Percentiles rank a stretch among this genome's conserved stretches.
These are phyloP conservation scores for Naegleria gruberi DNA, from an alignment of 208 protist species.

Conservation along the genomic window DNA sequence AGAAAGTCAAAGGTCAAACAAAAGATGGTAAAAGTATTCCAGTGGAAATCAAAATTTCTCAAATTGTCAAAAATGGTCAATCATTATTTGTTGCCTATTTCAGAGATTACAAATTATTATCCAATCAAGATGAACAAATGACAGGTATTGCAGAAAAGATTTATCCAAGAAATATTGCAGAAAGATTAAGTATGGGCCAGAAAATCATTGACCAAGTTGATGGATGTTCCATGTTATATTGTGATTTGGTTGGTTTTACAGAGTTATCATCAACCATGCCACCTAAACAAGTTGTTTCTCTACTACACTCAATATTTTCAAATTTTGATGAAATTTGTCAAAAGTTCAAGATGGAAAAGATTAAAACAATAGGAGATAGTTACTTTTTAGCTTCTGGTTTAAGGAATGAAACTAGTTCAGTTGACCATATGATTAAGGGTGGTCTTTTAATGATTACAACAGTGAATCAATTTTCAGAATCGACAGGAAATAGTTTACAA, in stretches of 20 bases:
- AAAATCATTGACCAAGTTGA: background rate
- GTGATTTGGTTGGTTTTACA: background rate
- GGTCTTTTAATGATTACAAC: too few species aligned
- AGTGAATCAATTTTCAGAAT: too few species aligned
- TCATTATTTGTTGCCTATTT: background rate
- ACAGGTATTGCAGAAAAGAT: background rate
- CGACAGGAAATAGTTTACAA: too few species aligned
- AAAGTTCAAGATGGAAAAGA: slow-evolving; percentile 13
- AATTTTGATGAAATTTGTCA: background rate
- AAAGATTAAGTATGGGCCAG: background rate
- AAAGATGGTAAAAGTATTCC: background rate
- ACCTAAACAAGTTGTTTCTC: background rate
- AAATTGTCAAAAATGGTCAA: background rate
- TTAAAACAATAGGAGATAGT: slow-evolving; percentile 25
- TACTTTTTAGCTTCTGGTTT: background rate
- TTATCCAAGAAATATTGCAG: background rate
- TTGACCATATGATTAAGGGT: too few species aligned
- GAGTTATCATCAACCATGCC: slow-evolving; percentile 4
- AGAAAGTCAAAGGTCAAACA: background rate
- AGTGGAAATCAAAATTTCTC: background rate
- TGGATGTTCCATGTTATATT: background rate
- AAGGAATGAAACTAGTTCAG: too few species aligned
- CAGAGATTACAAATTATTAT: background rate
- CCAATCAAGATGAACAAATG: background rate
- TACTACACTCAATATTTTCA: slow-evolving; percentile 10